Base-by-base conservation (phyloP, 768 basidiomycete species). In the Russula sp. region DNA sequence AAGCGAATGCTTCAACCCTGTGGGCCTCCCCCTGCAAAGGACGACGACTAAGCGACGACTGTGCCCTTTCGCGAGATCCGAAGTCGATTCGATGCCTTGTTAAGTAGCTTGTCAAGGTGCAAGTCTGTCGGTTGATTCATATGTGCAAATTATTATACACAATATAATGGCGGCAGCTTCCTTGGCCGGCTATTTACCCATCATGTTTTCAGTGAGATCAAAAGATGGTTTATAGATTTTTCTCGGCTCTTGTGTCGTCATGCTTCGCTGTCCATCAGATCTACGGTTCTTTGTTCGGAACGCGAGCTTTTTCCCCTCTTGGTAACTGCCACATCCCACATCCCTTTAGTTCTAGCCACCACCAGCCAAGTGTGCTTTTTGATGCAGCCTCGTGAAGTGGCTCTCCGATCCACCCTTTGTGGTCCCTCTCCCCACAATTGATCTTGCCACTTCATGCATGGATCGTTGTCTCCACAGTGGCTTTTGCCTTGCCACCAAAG, bases 11-110 rank as follows among this genome's bases (percentile, higher is more conserved):
- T 84, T 20, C 80, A 83, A 67, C 83, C 83, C 2, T 84, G 83
- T 70, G 83, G 83, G 20, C 81, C 80, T 44, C 81, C 81, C 9
- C 77, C 77, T 32, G 71, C 76, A 48, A 95, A 95, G 76, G 92
- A 94, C 62, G 94, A 96, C 36, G 88, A 89, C 72, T 87, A 72
- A n/a, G 24, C 34, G 53, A 9, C 49, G 10, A 5, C 3, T 13
- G 20, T 59, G 9, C 36, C 44, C 28, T 32, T 30, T 18, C 38
- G 53, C 44, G 32, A 36, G 51, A 38, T 52, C 44, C 7, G 34
- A 24, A 48, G 48, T 20, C 13, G 30, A 32, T 48, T 38, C 10
- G 40, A 44, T 59, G 52, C 44, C 44, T 22, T 53, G 14, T 56
- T 30, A 50, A 55, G 52, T 60, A 60, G 46, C 53, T 32, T 40